Percentiles rank a stretch among this genome's conserved stretches.
phyloP scores from a whole-genome alignment of 1,139 yeast species.

The Candida buenavistaensis region DNA sequence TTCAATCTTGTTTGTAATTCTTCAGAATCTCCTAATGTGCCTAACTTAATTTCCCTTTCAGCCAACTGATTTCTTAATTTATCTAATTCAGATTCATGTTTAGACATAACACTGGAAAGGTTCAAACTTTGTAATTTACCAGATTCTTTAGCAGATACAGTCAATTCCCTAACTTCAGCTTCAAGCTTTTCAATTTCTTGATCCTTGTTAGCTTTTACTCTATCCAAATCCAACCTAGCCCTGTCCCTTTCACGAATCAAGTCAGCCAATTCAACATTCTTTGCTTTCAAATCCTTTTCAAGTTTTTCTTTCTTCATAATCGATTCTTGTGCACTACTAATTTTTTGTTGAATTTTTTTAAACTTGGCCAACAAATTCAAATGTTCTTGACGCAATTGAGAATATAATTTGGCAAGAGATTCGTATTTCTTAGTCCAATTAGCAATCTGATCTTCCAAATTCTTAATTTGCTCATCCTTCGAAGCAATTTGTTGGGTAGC shows the following conservation, averaged over 20 bases:
- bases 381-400: constrained; percentile 92
- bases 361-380: constrained; percentile 75
- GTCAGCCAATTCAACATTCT: constrained; percentile 86
- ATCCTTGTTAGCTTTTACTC: constrained; percentile 64
- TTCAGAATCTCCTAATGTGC: constrained; percentile 19
- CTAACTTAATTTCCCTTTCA: constrained; percentile 25
- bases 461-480: constrained; percentile 71
- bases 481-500: constrained; percentile 75
- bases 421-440: constrained; percentile 90
- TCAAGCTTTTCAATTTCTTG: constrained; percentile 68
- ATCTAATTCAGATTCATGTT: constrained; percentile 59
- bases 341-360: constrained; percentile 84
- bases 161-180: constrained; percentile 64
- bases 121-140: constrained; percentile 71
- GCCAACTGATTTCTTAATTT: constrained; percentile 40
- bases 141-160: constrained; percentile 58
- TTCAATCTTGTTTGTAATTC: constrained; percentile 49
- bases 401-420: constrained; percentile 82
- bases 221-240: constrained; percentile 80
- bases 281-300: constrained; percentile 81
- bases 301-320: constrained; percentile 79
- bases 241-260: constrained; percentile 88
- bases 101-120: constrained; percentile 58
- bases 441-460: constrained; percentile 71
- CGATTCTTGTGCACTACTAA: constrained; percentile 91